Evolutionary conservation across 257 asterid genomes (phyloP), one percentile per base, ranked within the genome.

Genomic region (Solanum lycopersicoides): DNA sequence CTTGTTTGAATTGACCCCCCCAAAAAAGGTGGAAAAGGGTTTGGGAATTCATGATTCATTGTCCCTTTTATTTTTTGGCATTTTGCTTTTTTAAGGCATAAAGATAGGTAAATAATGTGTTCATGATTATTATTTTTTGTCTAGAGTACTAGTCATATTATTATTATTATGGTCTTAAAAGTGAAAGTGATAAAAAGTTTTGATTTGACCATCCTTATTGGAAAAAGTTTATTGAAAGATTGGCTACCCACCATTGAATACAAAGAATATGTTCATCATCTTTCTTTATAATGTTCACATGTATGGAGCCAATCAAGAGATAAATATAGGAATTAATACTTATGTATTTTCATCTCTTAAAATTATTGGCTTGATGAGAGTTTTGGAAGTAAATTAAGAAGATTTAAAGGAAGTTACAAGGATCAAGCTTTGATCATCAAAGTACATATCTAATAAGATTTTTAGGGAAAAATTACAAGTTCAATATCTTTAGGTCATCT

Each of bases 91-190:
- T 56, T 83, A 77, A 80, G 50, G 60, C 86, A 84, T 28, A 82
- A 87, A 75, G 87, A 79, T 77, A 79, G 80, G 83, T 80, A 89
- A 89, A 91, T 91, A 89, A 93, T 93, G 89, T 82, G 88, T 9
- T 90, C 90, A 90, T 93, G 83, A 93, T 92, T 89, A 73, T 88
- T 87, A 77, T 80, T 41, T 20, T 82, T 88, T 28, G 15, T 82
- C 47, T 86, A 82, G 6, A 15, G 88, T 82, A 87, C 91, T 89
- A 87, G 87, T 86, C 89, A 50, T 44, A 44, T 44, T 42, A 42
- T 42, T 42, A 42, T 42, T 28, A 72, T 75, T n/a, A 41, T 75
- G 75, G 85, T 84, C 65, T 83, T n/a, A 44, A 87, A 66, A 35
- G 35, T 77, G 71, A 86, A 82, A 60, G 86, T 20, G 45, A 87